Percentiles rank a stretch among this genome's conserved stretches.
Evolutionary conservation across 2,329 filamentous ascomycete genomes (phyloP).

Genomic region (Hymenoscyphus salicellus): DNA sequence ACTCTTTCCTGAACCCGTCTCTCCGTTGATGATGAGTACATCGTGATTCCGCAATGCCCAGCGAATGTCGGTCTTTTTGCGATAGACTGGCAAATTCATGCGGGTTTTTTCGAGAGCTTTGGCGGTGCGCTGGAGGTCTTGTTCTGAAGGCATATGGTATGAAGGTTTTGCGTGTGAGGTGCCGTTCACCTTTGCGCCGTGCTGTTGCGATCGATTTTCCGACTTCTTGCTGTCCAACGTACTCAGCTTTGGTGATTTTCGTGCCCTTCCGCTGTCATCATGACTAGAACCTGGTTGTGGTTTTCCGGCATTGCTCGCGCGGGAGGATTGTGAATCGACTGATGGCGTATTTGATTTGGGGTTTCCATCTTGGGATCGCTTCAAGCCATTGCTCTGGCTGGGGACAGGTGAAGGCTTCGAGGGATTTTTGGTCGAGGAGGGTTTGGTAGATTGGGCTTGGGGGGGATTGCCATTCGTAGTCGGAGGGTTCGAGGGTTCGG

Average conservation of each 20-base stretch:
- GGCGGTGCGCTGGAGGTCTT: slow-evolving; percentile 24
- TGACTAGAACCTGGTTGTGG: not conserved
- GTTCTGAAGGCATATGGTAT: slow-evolving; percentile 7
- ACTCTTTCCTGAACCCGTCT: slow-evolving; percentile 95
- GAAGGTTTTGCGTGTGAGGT: not conserved
- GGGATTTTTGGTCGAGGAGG: not conserved
- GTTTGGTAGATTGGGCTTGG: not conserved
- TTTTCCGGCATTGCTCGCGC: not conserved
- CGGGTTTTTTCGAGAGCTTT: slow-evolving; percentile 27
- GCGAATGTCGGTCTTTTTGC: slow-evolving; percentile 31
- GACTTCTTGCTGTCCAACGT: slow-evolving; percentile 28
- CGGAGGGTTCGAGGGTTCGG: not conserved
- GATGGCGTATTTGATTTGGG: slow-evolving; percentile 18
- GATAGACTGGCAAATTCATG: slow-evolving; percentile 34
- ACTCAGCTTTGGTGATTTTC: slow-evolving; percentile 18
- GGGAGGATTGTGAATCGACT: not conserved
- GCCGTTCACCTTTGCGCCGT: slow-evolving; percentile 9
- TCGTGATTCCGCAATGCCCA: slow-evolving; percentile 43
- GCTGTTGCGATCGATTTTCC: slow-evolving; percentile 28
- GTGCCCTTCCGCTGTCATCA: slow-evolving; percentile 3
- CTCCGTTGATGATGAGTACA: slow-evolving; percentile 81
- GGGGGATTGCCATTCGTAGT: not conserved
- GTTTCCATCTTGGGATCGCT: slow-evolving; percentile 25
- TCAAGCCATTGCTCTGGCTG: slow-evolving; percentile 13
- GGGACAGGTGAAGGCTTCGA: not conserved